Conservation (phyloP, 2,329 filamentous ascomycete species). For the Hawksworthiomyces lignivorus region DNA sequence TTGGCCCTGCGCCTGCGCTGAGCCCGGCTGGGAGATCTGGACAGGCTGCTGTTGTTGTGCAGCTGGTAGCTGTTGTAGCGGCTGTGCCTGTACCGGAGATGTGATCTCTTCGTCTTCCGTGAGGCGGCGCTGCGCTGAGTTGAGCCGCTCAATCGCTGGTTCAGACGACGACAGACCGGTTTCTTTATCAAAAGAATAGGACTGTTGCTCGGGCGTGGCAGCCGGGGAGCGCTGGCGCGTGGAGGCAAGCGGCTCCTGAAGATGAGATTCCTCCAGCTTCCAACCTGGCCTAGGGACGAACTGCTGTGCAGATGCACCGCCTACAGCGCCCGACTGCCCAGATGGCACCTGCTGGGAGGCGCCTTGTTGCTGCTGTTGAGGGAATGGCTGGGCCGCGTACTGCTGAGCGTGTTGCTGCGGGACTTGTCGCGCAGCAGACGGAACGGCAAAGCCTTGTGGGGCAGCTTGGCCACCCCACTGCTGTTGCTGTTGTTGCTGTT, state of each 20-base stretch:
- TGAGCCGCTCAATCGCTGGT: no score
- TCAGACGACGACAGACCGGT: conserved; percentile 29
- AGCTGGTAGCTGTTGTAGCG: background rate
- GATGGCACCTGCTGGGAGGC: background rate
- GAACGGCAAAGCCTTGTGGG: background rate
- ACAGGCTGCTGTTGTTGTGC: background rate
- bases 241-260: conserved; percentile 38
- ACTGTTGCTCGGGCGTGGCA: conserved; percentile 17
- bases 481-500: conserved; percentile 10
- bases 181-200: conserved; percentile 44
- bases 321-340: background rate
- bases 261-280: conserved; percentile 48
- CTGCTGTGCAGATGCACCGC: conserved; percentile 22
- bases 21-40: no score
- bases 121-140: no score
- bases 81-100: no score
- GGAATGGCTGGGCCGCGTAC: background rate
- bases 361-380: conserved; percentile 1
- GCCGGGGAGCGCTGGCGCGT: conserved; percentile 28
- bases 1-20: no score
- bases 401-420: background rate
- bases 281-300: conserved; percentile 40
- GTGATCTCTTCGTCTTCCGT: no score
- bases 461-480: background rate
- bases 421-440: background rate